phyloP scores from a whole-genome alignment of 148 eudicot genomes.

The Cornus florida region DNA sequence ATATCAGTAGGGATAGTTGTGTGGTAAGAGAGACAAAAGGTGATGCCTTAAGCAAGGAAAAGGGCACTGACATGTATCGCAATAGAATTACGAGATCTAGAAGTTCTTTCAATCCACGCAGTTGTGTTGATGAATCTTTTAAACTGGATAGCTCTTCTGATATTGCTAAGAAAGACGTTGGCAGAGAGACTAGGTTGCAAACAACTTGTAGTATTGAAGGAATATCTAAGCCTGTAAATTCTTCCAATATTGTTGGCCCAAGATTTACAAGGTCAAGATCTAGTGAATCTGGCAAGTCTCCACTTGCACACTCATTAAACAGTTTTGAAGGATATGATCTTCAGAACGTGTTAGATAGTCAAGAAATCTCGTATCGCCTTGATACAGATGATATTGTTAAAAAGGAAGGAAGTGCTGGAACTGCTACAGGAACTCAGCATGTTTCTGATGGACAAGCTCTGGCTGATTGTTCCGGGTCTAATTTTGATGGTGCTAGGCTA shows the following conservation, averaged over 20 bases:
- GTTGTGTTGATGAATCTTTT: neutral
- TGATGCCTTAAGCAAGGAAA: slow-evolving; percentile 21
- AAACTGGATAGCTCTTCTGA: slow-evolving; percentile 13
- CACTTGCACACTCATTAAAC: slow-evolving; percentile 12
- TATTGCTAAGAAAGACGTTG: slow-evolving; percentile 19
- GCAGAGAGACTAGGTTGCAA: slow-evolving; percentile 24
- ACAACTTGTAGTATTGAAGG: slow-evolving; percentile 9
- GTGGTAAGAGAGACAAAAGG: slow-evolving; percentile 17
- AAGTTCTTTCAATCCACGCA: slow-evolving; percentile 20
- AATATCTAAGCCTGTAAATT: slow-evolving; percentile 3
- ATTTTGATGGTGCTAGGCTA: slow-evolving; percentile 13
- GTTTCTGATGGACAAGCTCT: slow-evolving; percentile 14
- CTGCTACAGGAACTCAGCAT: slow-evolving; percentile 16
- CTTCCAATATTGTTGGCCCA: slow-evolving; percentile 14
- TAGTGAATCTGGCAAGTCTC: slow-evolving; percentile 11
- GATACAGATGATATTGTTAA: slow-evolving; percentile 5
- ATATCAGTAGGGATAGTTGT: slow-evolving; percentile 9
- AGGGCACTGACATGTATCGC: slow-evolving; percentile 9
- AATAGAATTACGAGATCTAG: slow-evolving; percentile 30
- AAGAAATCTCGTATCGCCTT: slow-evolving; percentile 7
- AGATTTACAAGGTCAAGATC: slow-evolving; percentile 20
- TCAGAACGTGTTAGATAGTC: slow-evolving; percentile 10
- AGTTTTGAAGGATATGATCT: neutral
- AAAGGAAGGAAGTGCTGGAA: slow-evolving; percentile 15
- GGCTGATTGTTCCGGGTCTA: slow-evolving; percentile 17